Evolutionary conservation across 2,329 filamentous ascomycete genomes (phyloP).

Genomic region (Chalaropsis ovoidea): DNA sequence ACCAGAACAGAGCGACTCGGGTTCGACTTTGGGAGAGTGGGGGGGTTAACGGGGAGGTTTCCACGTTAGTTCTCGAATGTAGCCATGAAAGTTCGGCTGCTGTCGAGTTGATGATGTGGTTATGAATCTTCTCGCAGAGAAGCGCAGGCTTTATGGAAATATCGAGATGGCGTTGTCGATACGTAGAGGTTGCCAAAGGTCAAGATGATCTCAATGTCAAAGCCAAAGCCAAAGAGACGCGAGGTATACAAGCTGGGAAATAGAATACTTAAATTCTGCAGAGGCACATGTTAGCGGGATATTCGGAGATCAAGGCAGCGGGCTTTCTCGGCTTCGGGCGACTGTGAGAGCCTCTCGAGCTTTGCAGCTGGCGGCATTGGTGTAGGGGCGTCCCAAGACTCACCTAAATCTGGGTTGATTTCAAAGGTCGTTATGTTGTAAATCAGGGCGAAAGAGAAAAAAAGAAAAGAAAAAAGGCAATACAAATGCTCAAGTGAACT

Average conservation of each 20-base stretch:
- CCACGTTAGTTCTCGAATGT: conserved; percentile 6
- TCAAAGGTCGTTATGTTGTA: background rate
- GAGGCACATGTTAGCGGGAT: background rate
- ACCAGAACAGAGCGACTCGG: background rate
- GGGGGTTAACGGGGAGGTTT: conserved; percentile 7
- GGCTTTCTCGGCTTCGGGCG: no score
- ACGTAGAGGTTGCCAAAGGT: background rate
- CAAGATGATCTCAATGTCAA: background rate
- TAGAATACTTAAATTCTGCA: conserved; percentile 23
- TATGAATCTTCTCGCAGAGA: conserved; percentile 23
- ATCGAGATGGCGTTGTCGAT: background rate
- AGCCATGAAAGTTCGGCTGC: conserved; percentile 18
- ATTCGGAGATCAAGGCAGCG: background rate
- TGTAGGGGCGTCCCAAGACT: background rate
- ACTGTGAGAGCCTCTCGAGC: no score
- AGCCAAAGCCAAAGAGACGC: background rate
- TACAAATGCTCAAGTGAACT: conserved; percentile 1
- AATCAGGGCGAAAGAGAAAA: background rate
- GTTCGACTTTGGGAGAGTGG: background rate
- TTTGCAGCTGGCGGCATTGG: background rate
- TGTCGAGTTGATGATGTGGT: background rate
- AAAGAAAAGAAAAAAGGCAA: background rate
- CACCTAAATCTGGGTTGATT: conserved; percentile 11
- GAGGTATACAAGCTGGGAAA: conserved; percentile 8
- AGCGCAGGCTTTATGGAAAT: background rate